A percentile compares a stretch with the other conserved stretches of the same genome.
Conservation (phyloP, 1,139 yeast genomes). For the Yamadazyma pseudoaaseri region DNA sequence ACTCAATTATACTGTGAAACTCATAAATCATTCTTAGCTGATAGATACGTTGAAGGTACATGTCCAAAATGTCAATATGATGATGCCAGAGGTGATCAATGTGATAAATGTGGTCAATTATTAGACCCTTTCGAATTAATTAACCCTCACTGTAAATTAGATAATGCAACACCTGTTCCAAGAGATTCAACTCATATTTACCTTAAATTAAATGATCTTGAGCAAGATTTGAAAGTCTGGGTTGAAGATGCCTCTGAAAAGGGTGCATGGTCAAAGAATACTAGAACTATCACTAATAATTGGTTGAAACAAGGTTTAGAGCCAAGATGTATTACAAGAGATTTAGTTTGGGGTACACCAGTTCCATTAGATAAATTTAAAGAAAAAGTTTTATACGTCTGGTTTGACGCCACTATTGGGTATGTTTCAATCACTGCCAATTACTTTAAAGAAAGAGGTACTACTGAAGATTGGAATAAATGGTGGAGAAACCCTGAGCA, state of each 20-base stretch:
- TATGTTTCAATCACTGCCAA: conserved; percentile 94
- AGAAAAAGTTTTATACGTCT: conserved; percentile 90
- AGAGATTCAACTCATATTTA: conserved; percentile 84
- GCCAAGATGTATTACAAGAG: conserved; percentile 97
- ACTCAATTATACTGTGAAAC: conserved; percentile 89
- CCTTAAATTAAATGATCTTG: conserved; percentile 78
- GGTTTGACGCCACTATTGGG: conserved; percentile 99
- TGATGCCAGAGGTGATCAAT: conserved; percentile 99
- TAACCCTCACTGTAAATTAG: conserved; percentile 93
- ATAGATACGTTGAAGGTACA: conserved; percentile 94
- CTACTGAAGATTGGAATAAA: conserved; percentile 58
- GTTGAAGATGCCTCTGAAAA: conserved; percentile 59
- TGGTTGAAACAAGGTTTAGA: conserved; percentile 94
- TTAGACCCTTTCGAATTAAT: conserved; percentile 91
- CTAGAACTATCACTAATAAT: conserved; percentile 80
- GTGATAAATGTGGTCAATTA: conserved; percentile 92
- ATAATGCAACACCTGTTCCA: conserved; percentile 75
- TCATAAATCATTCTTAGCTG: conserved; percentile 91
- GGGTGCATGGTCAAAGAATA: conserved; percentile 91
- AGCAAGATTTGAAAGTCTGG: conserved; percentile 74
- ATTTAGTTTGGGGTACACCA: conserved; percentile 97
- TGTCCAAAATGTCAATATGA: conserved; percentile 94
- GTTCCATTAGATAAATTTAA: conserved; percentile 81
- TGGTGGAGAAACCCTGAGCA: conserved; percentile 93
- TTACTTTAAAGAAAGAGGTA: conserved; percentile 60